Conservation (phyloP, 208 protist species). For the Crithidia brevicula region DNA sequence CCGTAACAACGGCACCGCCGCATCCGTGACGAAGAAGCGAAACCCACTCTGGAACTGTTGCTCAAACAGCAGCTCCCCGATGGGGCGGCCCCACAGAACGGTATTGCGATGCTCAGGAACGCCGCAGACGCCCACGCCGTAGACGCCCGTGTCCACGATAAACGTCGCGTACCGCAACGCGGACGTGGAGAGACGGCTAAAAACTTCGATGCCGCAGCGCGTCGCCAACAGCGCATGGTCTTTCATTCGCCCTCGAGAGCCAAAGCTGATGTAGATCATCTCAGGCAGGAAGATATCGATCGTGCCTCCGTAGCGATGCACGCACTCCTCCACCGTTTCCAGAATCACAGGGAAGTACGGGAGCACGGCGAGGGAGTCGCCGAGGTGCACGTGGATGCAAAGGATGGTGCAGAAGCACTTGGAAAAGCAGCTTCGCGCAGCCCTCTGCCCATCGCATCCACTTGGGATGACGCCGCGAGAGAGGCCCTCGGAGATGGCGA, state of each 20-base stretch:
- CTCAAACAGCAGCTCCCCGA: slow-evolving; percentile 27
- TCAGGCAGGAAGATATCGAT: slow-evolving; percentile 48
- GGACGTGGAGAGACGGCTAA: slow-evolving; percentile 22
- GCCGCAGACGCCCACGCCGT: slow-evolving; percentile 38
- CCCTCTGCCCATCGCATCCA: neutral
- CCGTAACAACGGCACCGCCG: slow-evolving; percentile 38
- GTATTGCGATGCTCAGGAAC: slow-evolving; percentile 39
- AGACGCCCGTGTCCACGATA: slow-evolving; percentile 47
- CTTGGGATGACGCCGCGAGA: neutral
- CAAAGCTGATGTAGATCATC: slow-evolving; percentile 47
- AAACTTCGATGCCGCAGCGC: slow-evolving; percentile 42
- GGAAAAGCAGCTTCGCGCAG: slow-evolving; percentile 12
- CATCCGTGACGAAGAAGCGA: slow-evolving; percentile 41
- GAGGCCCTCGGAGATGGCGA: neutral
- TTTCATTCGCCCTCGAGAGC: slow-evolving; percentile 25
- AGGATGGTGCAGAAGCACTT: slow-evolving; percentile 40
- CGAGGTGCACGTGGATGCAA: slow-evolving; percentile 26
- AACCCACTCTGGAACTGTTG: slow-evolving; percentile 33
- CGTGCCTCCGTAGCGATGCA: slow-evolving; percentile 42
- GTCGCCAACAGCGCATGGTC: slow-evolving; percentile 44
- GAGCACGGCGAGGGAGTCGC: slow-evolving; percentile 1
- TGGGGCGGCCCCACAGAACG: slow-evolving; percentile 38
- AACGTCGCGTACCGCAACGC: slow-evolving; percentile 29
- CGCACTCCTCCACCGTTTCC: slow-evolving; percentile 26
- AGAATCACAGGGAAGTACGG: slow-evolving; percentile 31